Conservation (phyloP, 1,284 basidiomycete species). For the Trichosporon sp. region DNA sequence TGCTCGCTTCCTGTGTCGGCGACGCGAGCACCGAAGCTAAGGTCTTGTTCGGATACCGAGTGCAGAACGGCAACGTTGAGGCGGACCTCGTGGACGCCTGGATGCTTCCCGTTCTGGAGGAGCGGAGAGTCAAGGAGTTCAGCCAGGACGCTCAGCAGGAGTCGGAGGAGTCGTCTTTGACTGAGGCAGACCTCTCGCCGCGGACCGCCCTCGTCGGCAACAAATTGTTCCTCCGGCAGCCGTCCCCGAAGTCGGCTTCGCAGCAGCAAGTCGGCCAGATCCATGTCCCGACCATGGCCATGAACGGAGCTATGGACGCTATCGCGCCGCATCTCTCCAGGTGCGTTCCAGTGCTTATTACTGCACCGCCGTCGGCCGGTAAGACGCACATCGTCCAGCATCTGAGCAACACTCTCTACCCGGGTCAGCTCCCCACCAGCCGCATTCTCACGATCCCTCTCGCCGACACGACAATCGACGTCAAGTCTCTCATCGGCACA, state of each 20-base stretch:
- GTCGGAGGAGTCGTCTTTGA: constrained; percentile 6
- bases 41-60: not conserved
- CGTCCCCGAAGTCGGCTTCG: constrained; percentile 53
- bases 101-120: constrained; percentile 68
- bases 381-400: constrained; percentile 79
- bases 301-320: constrained; percentile 58
- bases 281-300: constrained; percentile 66
- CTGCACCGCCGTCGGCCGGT: constrained; percentile 83
- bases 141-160: not conserved
- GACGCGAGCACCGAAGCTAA: constrained; percentile 54
- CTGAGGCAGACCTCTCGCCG: constrained; percentile 57
- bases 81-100: constrained; percentile 62
- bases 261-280: constrained; percentile 36
- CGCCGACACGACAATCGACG: constrained; percentile 90
- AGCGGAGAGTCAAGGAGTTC: constrained; percentile 54
- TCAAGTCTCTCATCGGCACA: constrained; percentile 87
- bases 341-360: constrained; percentile 74
- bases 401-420: constrained; percentile 60
- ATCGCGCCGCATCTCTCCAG: constrained; percentile 65
- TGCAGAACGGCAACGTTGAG: constrained; percentile 16
- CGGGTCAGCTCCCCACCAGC: constrained; percentile 54
- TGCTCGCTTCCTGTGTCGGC: constrained; percentile 60
- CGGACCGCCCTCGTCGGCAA: constrained; percentile 24
- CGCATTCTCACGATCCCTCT: constrained; percentile 77
- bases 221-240: constrained; percentile 25